These are phyloP conservation scores for Backusella morwellensis DNA, from an alignment of 192 early-diverging fungal genomes.

Conservation along the genomic window DNA sequence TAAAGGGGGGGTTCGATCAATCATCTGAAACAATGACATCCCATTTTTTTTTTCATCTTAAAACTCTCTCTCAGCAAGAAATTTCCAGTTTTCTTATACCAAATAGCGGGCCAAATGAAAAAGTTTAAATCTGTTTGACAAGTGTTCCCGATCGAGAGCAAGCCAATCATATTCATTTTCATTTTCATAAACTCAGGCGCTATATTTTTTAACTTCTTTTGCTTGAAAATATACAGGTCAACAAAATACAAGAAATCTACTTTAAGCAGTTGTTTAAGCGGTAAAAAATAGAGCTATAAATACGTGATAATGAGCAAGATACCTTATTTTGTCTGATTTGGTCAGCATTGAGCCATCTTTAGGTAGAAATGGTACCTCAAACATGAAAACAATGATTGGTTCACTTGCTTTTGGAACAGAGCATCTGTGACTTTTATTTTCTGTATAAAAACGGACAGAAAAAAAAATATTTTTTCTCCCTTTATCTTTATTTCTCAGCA, in stretches of 20 bases:
- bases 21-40: no score
- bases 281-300: neutral
- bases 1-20: no score
- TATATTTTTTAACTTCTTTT: neutral
- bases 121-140: neutral
- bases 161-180: neutral
- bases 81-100: neutral
- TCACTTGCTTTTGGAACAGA: neutral
- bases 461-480: neutral
- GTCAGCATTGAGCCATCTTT: no score
- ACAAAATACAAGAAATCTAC: neutral
- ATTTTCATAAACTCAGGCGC: neutral
- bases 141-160: neutral
- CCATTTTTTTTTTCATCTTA: no score
- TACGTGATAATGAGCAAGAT: neutral
- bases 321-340: no score
- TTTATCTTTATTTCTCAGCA: neutral
- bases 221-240: neutral
- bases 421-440: neutral
- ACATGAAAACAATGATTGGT: neutral
- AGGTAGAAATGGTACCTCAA: neutral
- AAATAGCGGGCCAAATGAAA: neutral
- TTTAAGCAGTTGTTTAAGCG: neutral
- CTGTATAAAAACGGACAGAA: neutral
- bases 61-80: neutral